Percentiles rank a stretch among this genome's conserved stretches.
Evolutionary conservation across 192 early-diverging fungal species (phyloP).

Genomic region (Linderina pennispora): DNA sequence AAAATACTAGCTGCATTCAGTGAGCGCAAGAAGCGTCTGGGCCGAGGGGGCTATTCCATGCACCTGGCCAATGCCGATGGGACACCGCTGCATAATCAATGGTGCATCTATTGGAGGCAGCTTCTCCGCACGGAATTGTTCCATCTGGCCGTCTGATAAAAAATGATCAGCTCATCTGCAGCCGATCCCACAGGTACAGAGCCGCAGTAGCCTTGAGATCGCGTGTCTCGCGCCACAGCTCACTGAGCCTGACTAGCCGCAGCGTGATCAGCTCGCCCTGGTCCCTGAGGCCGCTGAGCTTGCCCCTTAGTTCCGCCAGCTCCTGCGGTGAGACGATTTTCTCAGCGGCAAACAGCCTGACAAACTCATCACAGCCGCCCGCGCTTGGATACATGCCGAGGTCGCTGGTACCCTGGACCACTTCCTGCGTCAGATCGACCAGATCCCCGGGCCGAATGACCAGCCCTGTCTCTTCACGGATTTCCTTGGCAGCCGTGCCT

Average conservation of each 20-base stretch:
- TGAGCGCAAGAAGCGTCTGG: too few relatives aligned
- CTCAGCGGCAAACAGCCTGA: conserved; percentile 63
- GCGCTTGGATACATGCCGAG: conserved; percentile 63
- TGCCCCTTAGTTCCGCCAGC: conserved; percentile 54
- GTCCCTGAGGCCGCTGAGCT: conserved; percentile 60
- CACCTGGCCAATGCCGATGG: too few relatives aligned
- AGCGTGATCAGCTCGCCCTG: conserved; percentile 75
- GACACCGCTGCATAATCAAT: too few relatives aligned
- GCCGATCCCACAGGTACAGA: conserved; percentile 51
- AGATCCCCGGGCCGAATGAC: conserved; percentile 53
- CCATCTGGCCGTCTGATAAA: too few relatives aligned
- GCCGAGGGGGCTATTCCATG: too few relatives aligned
- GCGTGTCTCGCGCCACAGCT: conserved; percentile 57
- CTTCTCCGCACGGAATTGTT: too few relatives aligned
- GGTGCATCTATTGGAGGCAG: too few relatives aligned
- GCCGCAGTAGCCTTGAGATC: conserved; percentile 71
- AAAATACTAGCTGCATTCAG: too few relatives aligned
- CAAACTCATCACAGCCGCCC: conserved; percentile 77
- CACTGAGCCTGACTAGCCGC: conserved; percentile 54
- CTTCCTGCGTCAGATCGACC: conserved; percentile 58
- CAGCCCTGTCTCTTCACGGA: conserved; percentile 80
- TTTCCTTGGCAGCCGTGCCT: conserved; percentile 70
- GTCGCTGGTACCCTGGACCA: conserved; percentile 22
- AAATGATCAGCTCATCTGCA: too few relatives aligned
- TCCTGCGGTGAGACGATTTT: conserved; percentile 50